Conservation (phyloP, 169 alveolate species). For the Miamiensis avidus region DNA sequence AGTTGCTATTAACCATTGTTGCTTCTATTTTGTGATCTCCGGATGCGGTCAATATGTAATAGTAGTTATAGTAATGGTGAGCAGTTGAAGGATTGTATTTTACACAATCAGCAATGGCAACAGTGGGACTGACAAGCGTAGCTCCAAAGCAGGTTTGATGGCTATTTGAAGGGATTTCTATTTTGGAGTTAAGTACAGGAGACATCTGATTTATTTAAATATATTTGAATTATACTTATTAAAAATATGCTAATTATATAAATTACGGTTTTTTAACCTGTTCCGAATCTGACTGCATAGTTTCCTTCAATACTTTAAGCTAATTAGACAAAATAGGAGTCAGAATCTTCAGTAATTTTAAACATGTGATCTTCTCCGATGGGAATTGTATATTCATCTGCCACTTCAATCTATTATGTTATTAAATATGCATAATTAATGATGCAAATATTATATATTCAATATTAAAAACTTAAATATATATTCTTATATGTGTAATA, state of each 20-base stretch:
- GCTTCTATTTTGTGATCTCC: background rate
- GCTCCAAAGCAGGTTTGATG: background rate
- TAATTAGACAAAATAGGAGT: background rate
- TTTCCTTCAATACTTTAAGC: background rate
- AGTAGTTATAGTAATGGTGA: background rate
- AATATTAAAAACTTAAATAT: no score
- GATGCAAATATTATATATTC: no score
- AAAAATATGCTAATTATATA: no score
- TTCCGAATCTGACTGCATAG: background rate
- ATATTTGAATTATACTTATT: no score
- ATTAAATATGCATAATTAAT: no score
- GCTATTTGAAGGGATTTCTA: no score
- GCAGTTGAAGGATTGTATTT: background rate
- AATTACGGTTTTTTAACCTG: background rate
- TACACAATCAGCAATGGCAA: background rate
- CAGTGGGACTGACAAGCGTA: background rate
- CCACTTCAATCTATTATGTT: background rate
- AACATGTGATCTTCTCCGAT: background rate
- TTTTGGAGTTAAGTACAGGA: no score
- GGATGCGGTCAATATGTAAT: background rate
- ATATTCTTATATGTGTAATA: no score
- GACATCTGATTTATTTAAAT: no score
- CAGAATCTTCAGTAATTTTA: background rate
- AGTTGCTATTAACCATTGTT: background rate
- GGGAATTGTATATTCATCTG: background rate